Percentiles rank a stretch among this genome's conserved stretches.
phyloP scores from a whole-genome alignment of 2,329 filamentous ascomycete genomes.

The Phaeophleospora eucalypticola region DNA sequence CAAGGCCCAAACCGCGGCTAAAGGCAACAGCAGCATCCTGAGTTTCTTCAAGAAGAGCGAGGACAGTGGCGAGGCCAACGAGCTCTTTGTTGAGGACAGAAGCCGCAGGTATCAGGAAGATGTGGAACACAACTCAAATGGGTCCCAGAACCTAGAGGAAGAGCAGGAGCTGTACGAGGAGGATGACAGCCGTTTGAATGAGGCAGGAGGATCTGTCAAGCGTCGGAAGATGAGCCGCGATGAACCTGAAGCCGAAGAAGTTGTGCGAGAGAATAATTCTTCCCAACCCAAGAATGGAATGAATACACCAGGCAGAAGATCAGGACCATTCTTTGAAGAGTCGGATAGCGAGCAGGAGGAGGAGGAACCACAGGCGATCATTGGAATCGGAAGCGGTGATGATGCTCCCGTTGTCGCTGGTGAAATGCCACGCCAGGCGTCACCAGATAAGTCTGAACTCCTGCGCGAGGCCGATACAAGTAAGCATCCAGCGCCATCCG shows the following conservation, averaged over 20 bases:
- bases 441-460: neutral
- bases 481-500: neutral
- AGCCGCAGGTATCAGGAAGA: neutral
- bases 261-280: neutral
- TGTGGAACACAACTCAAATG: neutral
- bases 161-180: no score
- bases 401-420: conserved; percentile 10
- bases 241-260: neutral
- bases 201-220: conserved; percentile 41
- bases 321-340: conserved; percentile 66
- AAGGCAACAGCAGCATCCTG: conserved; percentile 50
- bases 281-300: neutral
- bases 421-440: conserved; percentile 11
- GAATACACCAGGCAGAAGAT: conserved; percentile 13
- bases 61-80: conserved; percentile 24
- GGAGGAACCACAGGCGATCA: conserved; percentile 24
- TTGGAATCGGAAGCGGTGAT: conserved; percentile 12
- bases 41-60: conserved; percentile 53
- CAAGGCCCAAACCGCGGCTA: conserved; percentile 37
- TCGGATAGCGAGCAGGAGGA: conserved; percentile 57
- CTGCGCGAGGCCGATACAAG: neutral
- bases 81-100: conserved; percentile 36
- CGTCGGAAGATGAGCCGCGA: conserved; percentile 33
- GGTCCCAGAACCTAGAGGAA: no score
- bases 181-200: conserved; percentile 39